A percentile compares a stretch with the other conserved stretches of the same genome.
These are phyloP conservation scores for Sungouiella blattae DNA, from an alignment of 805 yeast genomes.

Conservation along the genomic window DNA sequence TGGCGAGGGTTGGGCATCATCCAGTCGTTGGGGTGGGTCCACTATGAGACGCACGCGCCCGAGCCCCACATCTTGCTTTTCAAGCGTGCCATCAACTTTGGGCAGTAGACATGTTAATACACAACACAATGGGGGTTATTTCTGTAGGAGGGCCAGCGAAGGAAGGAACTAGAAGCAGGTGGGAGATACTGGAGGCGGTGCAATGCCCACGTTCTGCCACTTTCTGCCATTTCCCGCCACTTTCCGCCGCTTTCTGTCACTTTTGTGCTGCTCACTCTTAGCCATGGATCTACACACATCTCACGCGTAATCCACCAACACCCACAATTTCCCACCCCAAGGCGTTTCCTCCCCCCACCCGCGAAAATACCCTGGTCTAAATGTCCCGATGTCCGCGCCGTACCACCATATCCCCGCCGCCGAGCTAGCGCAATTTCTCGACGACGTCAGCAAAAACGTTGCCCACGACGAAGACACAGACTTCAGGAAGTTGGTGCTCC, in stretches of 20 bases:
- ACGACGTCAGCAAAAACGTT: slow-evolving; percentile 32
- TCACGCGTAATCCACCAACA: too few species aligned
- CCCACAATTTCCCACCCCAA: too few species aligned
- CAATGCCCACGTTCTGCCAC: too few species aligned
- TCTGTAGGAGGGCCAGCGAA: background rate
- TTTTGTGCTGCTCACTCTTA: too few species aligned
- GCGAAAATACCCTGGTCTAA: slow-evolving; percentile 2
- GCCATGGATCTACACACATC: too few species aligned
- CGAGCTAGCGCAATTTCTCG: slow-evolving; percentile 31
- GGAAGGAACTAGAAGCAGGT: too few species aligned
- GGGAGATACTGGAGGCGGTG: too few species aligned
- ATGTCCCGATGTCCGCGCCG: slow-evolving; percentile 7
- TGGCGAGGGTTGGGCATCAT: slow-evolving; percentile 99
- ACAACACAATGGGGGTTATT: background rate
- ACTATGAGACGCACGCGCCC: slow-evolving; percentile 96
- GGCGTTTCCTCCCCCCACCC: background rate
- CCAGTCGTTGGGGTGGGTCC: slow-evolving; percentile 96
- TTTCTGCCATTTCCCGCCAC: too few species aligned
- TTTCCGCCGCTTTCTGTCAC: too few species aligned
- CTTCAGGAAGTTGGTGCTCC: slow-evolving; percentile 32
- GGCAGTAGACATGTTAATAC: slow-evolving; percentile 22
- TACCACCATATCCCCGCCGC: slow-evolving; percentile 19
- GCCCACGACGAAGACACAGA: slow-evolving; percentile 29
- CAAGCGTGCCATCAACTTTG: slow-evolving; percentile 59
- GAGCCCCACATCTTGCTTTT: slow-evolving; percentile 95